Evolutionary conservation across 129 eudicot species (phyloP).

Genomic region (carrot (Daucus carota)): DNA sequence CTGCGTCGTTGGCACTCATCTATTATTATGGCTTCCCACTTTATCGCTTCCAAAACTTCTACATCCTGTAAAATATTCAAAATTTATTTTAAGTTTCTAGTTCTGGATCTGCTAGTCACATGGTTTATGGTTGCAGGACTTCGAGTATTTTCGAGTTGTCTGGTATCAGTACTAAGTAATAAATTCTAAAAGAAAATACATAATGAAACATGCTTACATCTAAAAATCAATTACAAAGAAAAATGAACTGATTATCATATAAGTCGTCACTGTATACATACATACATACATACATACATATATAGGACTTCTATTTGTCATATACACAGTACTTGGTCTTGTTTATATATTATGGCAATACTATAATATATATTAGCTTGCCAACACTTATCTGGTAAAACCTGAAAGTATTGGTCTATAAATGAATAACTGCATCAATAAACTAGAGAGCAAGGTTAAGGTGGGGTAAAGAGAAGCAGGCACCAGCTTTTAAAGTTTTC

Average conservation of each 20-base stretch:
- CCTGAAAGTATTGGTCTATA: background rate
- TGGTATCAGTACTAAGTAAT: background rate
- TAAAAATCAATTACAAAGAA: background rate
- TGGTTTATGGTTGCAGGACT: background rate
- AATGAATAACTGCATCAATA: background rate
- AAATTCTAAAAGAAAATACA: background rate
- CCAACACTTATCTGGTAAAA: background rate
- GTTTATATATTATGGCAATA: too few species aligned
- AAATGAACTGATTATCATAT: background rate
- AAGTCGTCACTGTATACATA: background rate
- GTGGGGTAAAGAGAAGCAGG: background rate
- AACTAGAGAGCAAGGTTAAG: background rate
- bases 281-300: too few species aligned
- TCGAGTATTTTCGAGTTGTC: background rate
- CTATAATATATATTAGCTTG: background rate
- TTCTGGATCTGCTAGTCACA: background rate
- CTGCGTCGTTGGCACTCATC: conserved; percentile 31
- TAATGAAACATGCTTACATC: background rate
- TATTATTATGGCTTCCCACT: conserved; percentile 34
- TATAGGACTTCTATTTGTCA: background rate
- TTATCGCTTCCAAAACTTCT: conserved; percentile 23
- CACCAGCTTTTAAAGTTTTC: background rate
- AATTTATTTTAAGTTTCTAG: background rate
- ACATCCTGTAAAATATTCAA: conserved; percentile 24
- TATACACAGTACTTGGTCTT: background rate